phyloP scores from a whole-genome alignment of 163 green algal species.

The Scenedesmus sp. region DNA sequence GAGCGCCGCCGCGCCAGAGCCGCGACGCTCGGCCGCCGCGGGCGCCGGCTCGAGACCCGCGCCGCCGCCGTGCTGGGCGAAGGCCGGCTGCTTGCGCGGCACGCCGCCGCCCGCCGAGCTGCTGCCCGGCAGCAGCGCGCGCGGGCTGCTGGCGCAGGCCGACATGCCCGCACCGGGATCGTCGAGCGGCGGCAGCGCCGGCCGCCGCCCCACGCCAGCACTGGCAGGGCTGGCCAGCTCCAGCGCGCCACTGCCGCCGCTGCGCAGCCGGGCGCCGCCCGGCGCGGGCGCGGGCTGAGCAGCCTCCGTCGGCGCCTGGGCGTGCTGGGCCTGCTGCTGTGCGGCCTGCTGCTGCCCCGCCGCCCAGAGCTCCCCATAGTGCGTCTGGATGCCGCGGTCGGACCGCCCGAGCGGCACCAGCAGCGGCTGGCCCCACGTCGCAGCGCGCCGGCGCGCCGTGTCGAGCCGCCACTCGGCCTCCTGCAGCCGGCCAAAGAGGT shows the following conservation, averaged over 20 bases:
- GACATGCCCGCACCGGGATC: constrained; percentile 32
- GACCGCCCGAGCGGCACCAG: constrained; percentile 37
- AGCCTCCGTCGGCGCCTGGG: background rate
- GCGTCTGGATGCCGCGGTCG: constrained; percentile 43
- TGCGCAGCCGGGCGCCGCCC: background rate
- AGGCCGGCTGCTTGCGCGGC: constrained; percentile 22
- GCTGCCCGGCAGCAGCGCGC: constrained; percentile 11
- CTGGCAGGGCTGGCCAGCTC: background rate
- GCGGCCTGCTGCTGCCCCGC: constrained; percentile 8
- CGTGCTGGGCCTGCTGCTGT: constrained; percentile 10
- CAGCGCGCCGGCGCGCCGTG: constrained; percentile 11
- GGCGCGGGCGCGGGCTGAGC: background rate
- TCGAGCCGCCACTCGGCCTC: constrained; percentile 36
- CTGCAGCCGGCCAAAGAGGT: constrained; percentile 40
- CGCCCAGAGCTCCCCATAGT: constrained; percentile 40
- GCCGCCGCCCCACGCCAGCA: background rate
- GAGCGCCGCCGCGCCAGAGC: too few relatives aligned
- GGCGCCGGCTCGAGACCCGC: background rate
- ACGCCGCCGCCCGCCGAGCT: background rate
- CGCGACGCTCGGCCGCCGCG: too few relatives aligned
- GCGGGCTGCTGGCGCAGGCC: background rate
- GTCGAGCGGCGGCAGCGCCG: background rate
- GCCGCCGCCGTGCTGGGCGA: constrained; percentile 5
- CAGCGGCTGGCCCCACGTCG: constrained; percentile 24
- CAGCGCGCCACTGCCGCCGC: background rate